Evolutionary conservation across 78 protist genomes (phyloP).

Genomic region (Parvularia atlantis): DNA sequence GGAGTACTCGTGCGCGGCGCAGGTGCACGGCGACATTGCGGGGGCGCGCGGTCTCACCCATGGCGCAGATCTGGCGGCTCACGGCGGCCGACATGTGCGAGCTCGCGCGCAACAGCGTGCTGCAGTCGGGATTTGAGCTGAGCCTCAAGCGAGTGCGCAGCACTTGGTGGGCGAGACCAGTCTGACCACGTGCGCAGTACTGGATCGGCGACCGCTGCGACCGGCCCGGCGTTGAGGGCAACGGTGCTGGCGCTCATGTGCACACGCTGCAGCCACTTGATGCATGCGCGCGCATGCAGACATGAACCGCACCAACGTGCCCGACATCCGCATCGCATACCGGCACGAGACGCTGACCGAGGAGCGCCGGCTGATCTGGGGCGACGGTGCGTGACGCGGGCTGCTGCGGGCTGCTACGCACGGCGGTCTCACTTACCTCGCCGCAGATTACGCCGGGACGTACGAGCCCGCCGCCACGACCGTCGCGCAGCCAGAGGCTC

Average conservation of each 20-base stretch:
- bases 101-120: constrained; percentile 80
- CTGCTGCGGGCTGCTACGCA: too few relatives aligned
- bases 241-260: constrained; percentile 11
- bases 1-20: constrained; percentile 39
- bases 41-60: background rate
- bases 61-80: constrained; percentile 61
- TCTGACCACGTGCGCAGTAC: background rate
- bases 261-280: background rate
- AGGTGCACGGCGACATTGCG: background rate
- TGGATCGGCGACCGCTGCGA: constrained; percentile 68
- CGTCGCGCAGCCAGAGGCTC: too few relatives aligned
- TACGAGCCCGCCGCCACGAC: too few relatives aligned
- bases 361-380: constrained; percentile 16
- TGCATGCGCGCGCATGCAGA: background rate
- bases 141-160: too few relatives aligned
- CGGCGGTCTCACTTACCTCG: too few relatives aligned
- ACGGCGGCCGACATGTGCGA: constrained; percentile 87
- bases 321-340: constrained; percentile 64
- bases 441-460: too few relatives aligned
- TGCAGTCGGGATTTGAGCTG: constrained; percentile 74
- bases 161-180: too few relatives aligned
- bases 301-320: constrained; percentile 61
- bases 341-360: constrained; percentile 61
- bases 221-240: constrained; percentile 28
- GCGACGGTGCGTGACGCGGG: too few relatives aligned